Evolutionary conservation across 768 basidiomycete genomes (phyloP), one percentile per base, ranked within the genome.

Genomic region (Mycena venus): DNA sequence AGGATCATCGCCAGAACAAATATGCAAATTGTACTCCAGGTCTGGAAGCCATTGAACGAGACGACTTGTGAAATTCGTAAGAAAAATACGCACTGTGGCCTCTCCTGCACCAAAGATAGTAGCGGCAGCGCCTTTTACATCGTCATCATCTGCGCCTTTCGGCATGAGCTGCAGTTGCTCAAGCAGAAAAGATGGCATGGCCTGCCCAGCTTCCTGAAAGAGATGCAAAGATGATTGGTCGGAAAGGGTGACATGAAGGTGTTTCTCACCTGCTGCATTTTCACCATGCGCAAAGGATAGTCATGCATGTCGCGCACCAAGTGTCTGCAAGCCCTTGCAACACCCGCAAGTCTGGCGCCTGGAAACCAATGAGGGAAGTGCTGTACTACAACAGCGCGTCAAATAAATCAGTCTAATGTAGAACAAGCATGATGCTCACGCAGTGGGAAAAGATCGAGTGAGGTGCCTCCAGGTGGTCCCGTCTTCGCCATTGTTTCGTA

Each of bases 331-430:
- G 23, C 25, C 12, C 17, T 61, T 15, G 73, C 58, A 15, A 51
- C 32, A 25, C 17, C 74, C 40, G 71, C 75, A 83, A 77, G 58
- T 1, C 72, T 42, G 10, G 83, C 81, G 11, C 84, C 81, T 17
- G 83, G 83, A 58, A 85, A 80, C 85, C 85, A 85, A 4, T 75
- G 72, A 0, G 85, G 85, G 14, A 85, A 58, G 36, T 82, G 69
- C 42, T 76, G 75, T 1, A 85, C 84, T 85, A 25, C 21, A 4
- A n/a, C 55, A 47, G 14, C n/a, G 5, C 2, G 47, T 0, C 21
- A n/a, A 49, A 14, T n/a, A n/a, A n/a, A n/a, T n/a, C n/a, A n/a
- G n/a, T n/a, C n/a, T n/a, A n/a, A n/a, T n/a, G n/a, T 21, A 8
- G 3, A n/a, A 12, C n/a, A n/a, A n/a, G 9, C 47, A n/a, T 1